phyloP scores from a whole-genome alignment of 1,139 yeast species.

The Yamadazyma atlantica region DNA sequence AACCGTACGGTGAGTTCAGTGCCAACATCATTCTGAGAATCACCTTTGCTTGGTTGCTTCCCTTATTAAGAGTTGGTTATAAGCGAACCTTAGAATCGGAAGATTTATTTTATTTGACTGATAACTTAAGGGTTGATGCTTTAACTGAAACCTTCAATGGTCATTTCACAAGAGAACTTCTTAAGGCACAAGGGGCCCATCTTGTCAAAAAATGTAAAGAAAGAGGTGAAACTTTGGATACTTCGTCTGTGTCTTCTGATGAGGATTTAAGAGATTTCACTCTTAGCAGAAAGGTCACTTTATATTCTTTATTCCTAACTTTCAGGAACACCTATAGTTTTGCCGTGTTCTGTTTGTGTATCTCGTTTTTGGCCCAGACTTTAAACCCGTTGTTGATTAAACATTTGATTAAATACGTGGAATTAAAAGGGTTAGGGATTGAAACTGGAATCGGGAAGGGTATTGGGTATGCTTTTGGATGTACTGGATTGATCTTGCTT shows the following conservation, averaged over 20 bases:
- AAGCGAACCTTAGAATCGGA: slow-evolving; percentile 62
- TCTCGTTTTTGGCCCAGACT: slow-evolving; percentile 23
- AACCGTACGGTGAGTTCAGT: slow-evolving; percentile 32
- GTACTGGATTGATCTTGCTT: slow-evolving; percentile 25
- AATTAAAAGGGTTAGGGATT: slow-evolving; percentile 22
- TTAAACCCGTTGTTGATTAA: slow-evolving; percentile 32
- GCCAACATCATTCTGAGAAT: slow-evolving; percentile 32
- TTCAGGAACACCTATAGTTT: slow-evolving; percentile 27
- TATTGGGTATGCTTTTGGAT: slow-evolving; percentile 39
- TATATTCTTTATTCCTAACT: slow-evolving; percentile 27
- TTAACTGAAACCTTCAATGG: slow-evolving; percentile 31
- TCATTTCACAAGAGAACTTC: slow-evolving; percentile 35
- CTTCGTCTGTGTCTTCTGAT: slow-evolving; percentile 18
- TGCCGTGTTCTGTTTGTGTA: slow-evolving; percentile 21
- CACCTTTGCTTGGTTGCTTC: slow-evolving; percentile 61
- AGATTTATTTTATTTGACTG: slow-evolving; percentile 59
- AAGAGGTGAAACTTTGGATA: slow-evolving; percentile 10
- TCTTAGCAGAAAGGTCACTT: slow-evolving; percentile 16
- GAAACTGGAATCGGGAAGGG: slow-evolving; percentile 29
- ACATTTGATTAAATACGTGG: slow-evolving; percentile 29
- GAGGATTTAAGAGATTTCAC: slow-evolving; percentile 28
- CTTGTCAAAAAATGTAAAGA: slow-evolving; percentile 25
- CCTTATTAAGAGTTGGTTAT: slow-evolving; percentile 63
- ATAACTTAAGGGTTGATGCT: slow-evolving; percentile 50
- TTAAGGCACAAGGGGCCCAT: slow-evolving; percentile 24